Conservation (phyloP, 352 stramenopile genomes). For the Bremia lactucae region DNA sequence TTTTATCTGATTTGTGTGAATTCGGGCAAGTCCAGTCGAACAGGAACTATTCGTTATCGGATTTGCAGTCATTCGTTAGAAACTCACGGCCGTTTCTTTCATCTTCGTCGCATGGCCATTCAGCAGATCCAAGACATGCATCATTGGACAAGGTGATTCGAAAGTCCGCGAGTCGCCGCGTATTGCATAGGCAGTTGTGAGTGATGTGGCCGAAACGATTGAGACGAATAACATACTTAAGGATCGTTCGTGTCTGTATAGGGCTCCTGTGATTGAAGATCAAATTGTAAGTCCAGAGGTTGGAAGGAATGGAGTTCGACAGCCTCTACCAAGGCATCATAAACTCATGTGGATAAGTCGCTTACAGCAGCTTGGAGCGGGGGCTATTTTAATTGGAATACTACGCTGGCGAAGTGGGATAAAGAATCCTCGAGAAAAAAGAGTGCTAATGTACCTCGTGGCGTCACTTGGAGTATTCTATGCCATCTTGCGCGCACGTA, state of each 20-base stretch:
- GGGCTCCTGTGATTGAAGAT: constrained; percentile 60
- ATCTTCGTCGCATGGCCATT: constrained; percentile 26
- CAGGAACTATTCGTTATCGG: constrained; percentile 70
- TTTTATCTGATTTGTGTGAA: constrained; percentile 1
- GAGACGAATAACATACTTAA: not conserved
- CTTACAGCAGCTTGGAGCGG: constrained; percentile 28
- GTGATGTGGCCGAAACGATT: constrained; percentile 4
- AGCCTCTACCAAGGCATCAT: constrained; percentile 11
- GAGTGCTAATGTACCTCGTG: constrained; percentile 49
- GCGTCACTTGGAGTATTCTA: constrained; percentile 49
- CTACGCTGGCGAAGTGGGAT: constrained; percentile 40
- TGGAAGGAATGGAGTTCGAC: constrained; percentile 5
- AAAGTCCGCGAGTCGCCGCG: constrained; percentile 39
- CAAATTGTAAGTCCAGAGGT: constrained; percentile 22
- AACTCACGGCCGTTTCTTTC: constrained; percentile 42
- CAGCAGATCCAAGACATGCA: constrained; percentile 28
- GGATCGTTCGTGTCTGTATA: too few relatives aligned
- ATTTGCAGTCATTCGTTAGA: constrained; percentile 74
- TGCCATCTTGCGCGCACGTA: constrained; percentile 40
- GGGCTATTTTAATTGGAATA: constrained; percentile 28
- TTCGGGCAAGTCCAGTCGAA: constrained; percentile 41
- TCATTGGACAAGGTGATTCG: constrained; percentile 42
- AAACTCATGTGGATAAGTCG: constrained; percentile 25
- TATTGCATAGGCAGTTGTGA: constrained; percentile 42
- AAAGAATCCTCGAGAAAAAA: constrained; percentile 39